These are phyloP conservation scores for Theobroma cacao DNA, from an alignment of 345 rosid species.

Conservation along the genomic window DNA sequence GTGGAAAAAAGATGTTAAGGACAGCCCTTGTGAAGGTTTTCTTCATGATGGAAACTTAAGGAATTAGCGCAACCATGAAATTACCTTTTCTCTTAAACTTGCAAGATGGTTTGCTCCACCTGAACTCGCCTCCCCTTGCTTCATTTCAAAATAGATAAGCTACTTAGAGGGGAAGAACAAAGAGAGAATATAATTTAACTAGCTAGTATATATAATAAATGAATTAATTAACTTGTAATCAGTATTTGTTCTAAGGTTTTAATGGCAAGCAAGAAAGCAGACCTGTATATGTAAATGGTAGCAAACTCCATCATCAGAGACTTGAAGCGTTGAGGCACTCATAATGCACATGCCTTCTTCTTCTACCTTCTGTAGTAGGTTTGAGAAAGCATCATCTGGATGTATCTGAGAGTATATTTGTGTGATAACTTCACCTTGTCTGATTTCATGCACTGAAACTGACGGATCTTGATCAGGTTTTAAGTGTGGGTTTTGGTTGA, in stretches of 20 bases:
- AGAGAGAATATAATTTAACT: neutral
- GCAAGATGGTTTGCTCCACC: neutral
- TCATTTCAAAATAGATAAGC: neutral
- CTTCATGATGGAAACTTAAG: neutral
- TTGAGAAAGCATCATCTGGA: constrained; percentile 11
- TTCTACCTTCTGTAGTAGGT: constrained; percentile 28
- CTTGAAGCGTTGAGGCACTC: constrained; percentile 26
- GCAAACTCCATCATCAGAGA: constrained; percentile 25
- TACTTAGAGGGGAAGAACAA: neutral
- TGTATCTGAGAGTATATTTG: constrained; percentile 24
- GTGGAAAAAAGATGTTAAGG: too few relatives aligned
- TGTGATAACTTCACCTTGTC: constrained; percentile 26
- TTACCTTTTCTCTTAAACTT: constrained; percentile 21
- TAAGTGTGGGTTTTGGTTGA: neutral
- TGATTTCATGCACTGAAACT: constrained; percentile 29
- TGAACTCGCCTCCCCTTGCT: constrained; percentile 20
- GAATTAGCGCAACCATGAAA: constrained; percentile 17
- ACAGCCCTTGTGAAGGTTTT: neutral
- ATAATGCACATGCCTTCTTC: constrained; percentile 18
- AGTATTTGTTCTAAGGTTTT: neutral
- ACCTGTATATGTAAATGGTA: constrained; percentile 29
- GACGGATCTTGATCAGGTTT: neutral
- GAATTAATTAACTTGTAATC: neutral
- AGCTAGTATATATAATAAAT: neutral
- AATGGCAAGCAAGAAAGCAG: neutral